A percentile compares a stretch with the other conserved stretches of the same genome.
phyloP scores from a whole-genome alignment of 306 rosid genomes.

The Glycyrrhiza uralensis region DNA sequence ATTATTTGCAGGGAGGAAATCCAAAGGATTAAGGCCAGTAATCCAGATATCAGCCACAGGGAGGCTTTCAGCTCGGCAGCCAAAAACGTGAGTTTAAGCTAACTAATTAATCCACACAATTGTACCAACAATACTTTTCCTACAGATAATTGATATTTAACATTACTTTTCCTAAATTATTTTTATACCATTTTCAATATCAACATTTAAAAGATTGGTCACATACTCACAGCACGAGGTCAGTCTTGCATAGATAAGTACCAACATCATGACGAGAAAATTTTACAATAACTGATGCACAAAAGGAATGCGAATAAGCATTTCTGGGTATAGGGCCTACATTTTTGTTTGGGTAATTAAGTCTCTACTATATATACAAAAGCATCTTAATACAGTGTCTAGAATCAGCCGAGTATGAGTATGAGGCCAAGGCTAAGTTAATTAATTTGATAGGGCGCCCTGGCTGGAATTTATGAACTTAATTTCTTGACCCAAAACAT shows the following conservation, averaged over 20 bases:
- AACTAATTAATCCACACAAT: no score
- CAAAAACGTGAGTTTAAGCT: constrained; percentile 70
- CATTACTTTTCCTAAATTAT: neutral
- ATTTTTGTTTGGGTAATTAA: neutral
- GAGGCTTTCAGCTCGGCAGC: constrained; percentile 98
- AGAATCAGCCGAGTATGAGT: neutral
- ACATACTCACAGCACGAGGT: neutral
- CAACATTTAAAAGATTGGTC: neutral
- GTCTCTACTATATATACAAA: neutral
- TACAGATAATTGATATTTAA: no score
- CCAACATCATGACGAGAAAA: no score
- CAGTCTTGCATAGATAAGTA: neutral
- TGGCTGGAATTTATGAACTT: neutral
- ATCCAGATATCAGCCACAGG: constrained; percentile 94
- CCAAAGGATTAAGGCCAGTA: constrained; percentile 93
- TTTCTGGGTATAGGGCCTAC: neutral
- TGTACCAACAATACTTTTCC: no score
- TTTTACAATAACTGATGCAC: neutral
- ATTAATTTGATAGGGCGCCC: neutral
- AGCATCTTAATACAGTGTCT: neutral
- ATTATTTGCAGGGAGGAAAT: constrained; percentile 94
- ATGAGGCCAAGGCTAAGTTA: no score
- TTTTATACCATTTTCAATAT: neutral
- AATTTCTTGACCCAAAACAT: neutral
- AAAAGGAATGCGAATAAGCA: neutral